Evolutionary conservation across 768 basidiomycete species (phyloP).

Genomic region (Psilocybe azurescens): DNA sequence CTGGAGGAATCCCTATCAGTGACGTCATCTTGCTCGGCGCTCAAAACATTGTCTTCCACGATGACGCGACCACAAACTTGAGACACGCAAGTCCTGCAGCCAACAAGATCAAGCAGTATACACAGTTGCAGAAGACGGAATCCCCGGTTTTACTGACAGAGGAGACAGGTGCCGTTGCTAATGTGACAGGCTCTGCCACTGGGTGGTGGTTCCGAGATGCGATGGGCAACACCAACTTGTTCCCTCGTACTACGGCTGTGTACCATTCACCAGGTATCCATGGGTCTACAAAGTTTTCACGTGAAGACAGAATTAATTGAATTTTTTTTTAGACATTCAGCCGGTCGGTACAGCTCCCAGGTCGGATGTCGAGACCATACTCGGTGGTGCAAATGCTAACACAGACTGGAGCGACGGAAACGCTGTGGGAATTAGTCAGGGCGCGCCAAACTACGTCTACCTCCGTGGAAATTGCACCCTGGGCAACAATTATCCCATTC

Average conservation of each 20-base stretch:
- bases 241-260: neutral
- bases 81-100: neutral
- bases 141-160: too few relatives aligned
- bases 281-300: too few relatives aligned
- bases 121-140: neutral
- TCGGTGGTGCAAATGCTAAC: neutral
- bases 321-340: neutral
- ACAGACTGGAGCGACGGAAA: slow-evolving; percentile 2
- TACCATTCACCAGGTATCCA: neutral
- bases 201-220: slow-evolving; percentile 5
- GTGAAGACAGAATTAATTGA: neutral
- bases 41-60: slow-evolving; percentile 2
- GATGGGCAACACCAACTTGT: neutral
- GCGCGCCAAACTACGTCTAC: slow-evolving; percentile 4
- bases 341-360: neutral
- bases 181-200: neutral
- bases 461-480: slow-evolving; percentile 4
- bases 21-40: neutral
- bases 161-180: neutral
- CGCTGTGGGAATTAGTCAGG: neutral
- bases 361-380: neutral
- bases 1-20: neutral
- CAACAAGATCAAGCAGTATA: neutral
- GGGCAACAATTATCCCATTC: neutral
- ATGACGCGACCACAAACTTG: slow-evolving; percentile 3